Percentiles rank a stretch among this genome's conserved stretches.
Conservation (phyloP, 2,329 filamentous ascomycete genomes). For the Pseudogymnoascus sp. region DNA sequence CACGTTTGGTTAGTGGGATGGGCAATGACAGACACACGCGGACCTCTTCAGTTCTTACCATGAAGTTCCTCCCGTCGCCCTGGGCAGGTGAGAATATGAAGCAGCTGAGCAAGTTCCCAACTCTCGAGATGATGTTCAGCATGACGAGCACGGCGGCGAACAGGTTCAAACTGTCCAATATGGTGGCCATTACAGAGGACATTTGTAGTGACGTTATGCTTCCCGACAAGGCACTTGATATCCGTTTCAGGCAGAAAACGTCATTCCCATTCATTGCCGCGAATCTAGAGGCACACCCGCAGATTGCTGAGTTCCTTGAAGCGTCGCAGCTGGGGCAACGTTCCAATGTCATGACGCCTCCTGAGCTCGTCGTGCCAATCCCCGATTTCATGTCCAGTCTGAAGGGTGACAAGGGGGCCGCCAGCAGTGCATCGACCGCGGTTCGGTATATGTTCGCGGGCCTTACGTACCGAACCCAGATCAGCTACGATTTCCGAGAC, state of each 20-base stretch:
- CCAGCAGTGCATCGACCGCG: slow-evolving; percentile 12
- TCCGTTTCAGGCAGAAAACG: slow-evolving; percentile 26
- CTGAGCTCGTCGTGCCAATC: slow-evolving; percentile 24
- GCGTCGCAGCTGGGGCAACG: slow-evolving; percentile 19
- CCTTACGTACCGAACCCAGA: slow-evolving; percentile 23
- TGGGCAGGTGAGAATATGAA: background rate
- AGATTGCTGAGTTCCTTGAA: slow-evolving; percentile 20
- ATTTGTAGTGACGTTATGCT: slow-evolving; percentile 26
- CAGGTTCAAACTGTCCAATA: slow-evolving; percentile 14
- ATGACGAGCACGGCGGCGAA: slow-evolving; percentile 15
- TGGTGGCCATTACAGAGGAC: slow-evolving; percentile 22
- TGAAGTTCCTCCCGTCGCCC: slow-evolving; percentile 13
- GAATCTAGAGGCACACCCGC: slow-evolving; percentile 11
- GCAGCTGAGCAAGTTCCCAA: slow-evolving; percentile 24
- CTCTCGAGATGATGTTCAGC: slow-evolving; percentile 26
- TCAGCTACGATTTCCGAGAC: slow-evolving; percentile 19
- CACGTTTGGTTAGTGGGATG: slow-evolving; percentile 3
- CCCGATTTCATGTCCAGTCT: slow-evolving; percentile 18
- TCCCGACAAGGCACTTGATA: slow-evolving; percentile 26
- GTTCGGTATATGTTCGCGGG: slow-evolving; percentile 29
- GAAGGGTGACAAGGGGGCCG: background rate
- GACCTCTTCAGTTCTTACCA: background rate
- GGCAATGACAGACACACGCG: background rate
- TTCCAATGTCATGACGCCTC: slow-evolving; percentile 20
- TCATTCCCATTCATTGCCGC: slow-evolving; percentile 16